Evolutionary conservation across 164 flowering plant genomes (phyloP).

Genomic region (Stephania yunnanensis): DNA sequence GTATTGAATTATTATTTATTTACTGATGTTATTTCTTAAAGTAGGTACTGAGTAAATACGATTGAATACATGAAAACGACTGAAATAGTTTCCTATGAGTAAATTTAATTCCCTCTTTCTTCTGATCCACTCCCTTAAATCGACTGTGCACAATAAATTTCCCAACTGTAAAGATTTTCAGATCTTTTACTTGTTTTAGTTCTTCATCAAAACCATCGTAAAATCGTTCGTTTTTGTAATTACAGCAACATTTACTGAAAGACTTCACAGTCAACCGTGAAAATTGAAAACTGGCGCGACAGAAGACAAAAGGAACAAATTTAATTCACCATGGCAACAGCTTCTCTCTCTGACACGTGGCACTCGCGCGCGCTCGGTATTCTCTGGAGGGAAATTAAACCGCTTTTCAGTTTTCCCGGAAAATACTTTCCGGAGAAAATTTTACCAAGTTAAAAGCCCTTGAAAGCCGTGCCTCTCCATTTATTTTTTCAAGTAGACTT

Average conservation of each 20-base stretch:
- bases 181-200: not conserved
- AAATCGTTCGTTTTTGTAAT: not conserved
- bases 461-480: not conserved
- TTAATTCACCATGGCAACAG: not conserved
- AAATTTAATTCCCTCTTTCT: not conserved
- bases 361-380: too few species aligned
- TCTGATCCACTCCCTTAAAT: not conserved
- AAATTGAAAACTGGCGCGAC: too few species aligned
- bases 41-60: too few species aligned
- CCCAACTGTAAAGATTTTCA: constrained; percentile 3
- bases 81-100: too few species aligned
- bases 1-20: too few species aligned
- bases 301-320: not conserved
- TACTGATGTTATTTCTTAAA: too few species aligned
- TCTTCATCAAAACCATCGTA: not conserved
- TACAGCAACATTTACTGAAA: not conserved
- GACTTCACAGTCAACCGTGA: not conserved
- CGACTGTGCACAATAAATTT: not conserved
- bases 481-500: not conserved
- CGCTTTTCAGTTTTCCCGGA: not conserved
- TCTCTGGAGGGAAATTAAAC: not conserved
- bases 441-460: not conserved
- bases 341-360: too few species aligned
- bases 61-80: too few species aligned
- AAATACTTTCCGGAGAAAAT: too few species aligned